Base-by-base conservation (phyloP, 345 rosid genomes). In the Linum usitatissimum region DNA sequence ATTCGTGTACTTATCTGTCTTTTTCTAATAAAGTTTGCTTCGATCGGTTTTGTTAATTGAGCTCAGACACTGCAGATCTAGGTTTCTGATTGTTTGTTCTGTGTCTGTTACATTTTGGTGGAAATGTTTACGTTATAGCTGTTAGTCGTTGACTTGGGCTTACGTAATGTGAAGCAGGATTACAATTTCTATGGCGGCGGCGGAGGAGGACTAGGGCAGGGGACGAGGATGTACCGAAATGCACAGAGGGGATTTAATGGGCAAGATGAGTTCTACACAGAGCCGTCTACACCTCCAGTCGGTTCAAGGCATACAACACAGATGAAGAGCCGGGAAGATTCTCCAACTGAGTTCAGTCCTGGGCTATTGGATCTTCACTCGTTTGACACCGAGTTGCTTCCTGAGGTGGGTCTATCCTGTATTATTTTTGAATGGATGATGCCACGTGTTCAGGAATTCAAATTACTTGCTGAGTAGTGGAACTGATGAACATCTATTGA, bases 311-410 rank as follows among this genome's bases (percentile, higher is more conserved):
- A 78, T 0, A 78, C 82, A 0, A 77, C 66, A 71, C 91, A 79
- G 74, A 75, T 84, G 70, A 90, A 80, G 81, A 86, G 79, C 62
- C 80, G 79, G 6, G 99, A 83, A 63, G 90, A 84, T 14, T 83
- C 88, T 14, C 78, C 78, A 0, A 78, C 62, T 69, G 99, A 90
- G 75, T 83, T 86, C 71, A 90, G 99, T 74, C 99, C 99, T 5
- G 99, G 99, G 3, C 96, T 93, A 18, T 74, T 93, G 61, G 99
- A 93, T 87, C 90, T 93, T 61, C 96, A 93, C 75, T 90, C 99
- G 59, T 84, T 87, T 69, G 94, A 90, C 74, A 93, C 97, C 1
- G 99, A 93, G 74, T 84, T 93, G 73, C 86, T 93, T 68, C 84
- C 99, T 23, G 97, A 93, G 99, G 99, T 93, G 67, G 56, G 72